Evolutionary conservation across 257 asterid species (phyloP), one percentile per base, ranked within the genome.

Genomic region (Primulina eburnea): DNA sequence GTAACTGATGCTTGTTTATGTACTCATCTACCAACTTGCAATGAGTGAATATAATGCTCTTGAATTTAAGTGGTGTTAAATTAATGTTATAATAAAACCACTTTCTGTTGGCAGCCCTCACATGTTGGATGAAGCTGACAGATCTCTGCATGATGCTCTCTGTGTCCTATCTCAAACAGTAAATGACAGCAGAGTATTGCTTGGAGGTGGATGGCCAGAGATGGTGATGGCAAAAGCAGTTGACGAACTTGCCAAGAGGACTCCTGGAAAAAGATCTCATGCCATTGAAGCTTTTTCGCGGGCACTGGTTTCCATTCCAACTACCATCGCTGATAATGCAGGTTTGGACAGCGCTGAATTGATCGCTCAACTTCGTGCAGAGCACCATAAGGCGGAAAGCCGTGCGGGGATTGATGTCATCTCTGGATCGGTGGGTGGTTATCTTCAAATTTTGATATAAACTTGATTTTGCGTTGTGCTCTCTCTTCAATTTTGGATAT

Each of bases 201-300:
- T 86, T 52, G 98, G 97, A 67, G 98, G 97, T 60, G 95, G 97
- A 67, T 93, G 97, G 97, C 91, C 97, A 14, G 97, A 90, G 81
- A 87, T 90, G 97, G 88, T 86, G 71, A 93, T 90, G 98, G 90
- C 94, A 24, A 92, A 88, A 82, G 95, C 95, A 64, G 94, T 90
- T 12, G 96, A 87, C 77, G 98, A 93, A 67, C 88, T 93, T 57
- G 92, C 98, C 67, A 80, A 86, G 80, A 87, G 79, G 82, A 93
- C 96, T 61, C 96, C 97, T 1, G 97, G 96, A 55, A 89, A 90
- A 84, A 83, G 78, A 73, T 89, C 98, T 56, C 96, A 84, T 68
- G 95, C 97, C 50, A 93, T 90, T 71, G 97, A 93, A 76, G 96
- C 98, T 16, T 93, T 90, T 81, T 84, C 97, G 62, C 84, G 86